Evolutionary conservation across 306 rosid species (phyloP).

Genomic region (Vigna nakashimae): DNA sequence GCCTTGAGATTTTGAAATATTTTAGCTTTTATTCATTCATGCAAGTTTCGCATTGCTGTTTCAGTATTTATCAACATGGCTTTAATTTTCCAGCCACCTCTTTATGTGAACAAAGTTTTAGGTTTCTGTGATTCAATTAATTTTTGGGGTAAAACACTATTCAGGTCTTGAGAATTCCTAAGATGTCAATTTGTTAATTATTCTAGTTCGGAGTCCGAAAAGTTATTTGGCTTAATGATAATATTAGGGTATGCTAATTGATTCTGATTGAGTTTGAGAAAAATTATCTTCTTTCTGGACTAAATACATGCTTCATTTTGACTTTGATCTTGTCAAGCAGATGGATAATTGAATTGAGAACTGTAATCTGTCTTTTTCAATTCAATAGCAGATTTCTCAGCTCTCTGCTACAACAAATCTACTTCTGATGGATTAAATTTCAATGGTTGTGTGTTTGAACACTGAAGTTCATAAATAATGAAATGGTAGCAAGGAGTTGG

Average conservation of each 20-base stretch:
- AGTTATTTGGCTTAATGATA: too few relatives aligned
- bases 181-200: neutral
- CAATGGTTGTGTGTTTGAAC: neutral
- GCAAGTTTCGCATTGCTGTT: neutral
- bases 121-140: neutral
- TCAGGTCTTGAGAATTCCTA: too few relatives aligned
- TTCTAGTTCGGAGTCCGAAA: neutral
- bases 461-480: neutral
- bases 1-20: neutral
- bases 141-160: too few relatives aligned
- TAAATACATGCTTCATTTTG: neutral
- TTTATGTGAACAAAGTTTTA: neutral
- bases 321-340: neutral
- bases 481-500: too few relatives aligned
- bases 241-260: neutral
- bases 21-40: neutral
- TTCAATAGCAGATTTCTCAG: neutral
- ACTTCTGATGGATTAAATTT: slow-evolving; percentile 3
- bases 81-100: neutral
- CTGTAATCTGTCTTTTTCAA: neutral
- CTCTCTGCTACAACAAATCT: neutral
- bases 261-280: neutral
- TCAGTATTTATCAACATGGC: neutral
- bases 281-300: neutral
- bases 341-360: neutral